Evolutionary conservation across 257 asterid genomes (phyloP), one percentile per base, ranked within the genome.

Genomic region (Jasminum sambac): DNA sequence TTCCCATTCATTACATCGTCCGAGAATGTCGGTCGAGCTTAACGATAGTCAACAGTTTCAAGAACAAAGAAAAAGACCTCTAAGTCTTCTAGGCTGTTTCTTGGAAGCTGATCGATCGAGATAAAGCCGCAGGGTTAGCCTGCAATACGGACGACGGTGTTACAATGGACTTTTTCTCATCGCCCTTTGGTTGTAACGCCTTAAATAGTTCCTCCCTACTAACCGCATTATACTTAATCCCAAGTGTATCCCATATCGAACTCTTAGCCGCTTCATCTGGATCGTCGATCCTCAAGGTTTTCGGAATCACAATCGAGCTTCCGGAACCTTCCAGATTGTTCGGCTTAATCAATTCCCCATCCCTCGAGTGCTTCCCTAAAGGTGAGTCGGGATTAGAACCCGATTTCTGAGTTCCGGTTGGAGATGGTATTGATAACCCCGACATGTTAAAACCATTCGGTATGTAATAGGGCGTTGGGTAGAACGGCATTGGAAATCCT

Each of bases 231-330:
- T 80, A 77, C 78, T 90, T 81, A 67, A 92, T 90, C 73, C 98
- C 98, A 0, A 92, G 80, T 0, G 97, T 83, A 61, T 83, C 75
- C 98, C 96, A 92, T 84, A 90, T 90, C 0, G 96, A 88, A 70
- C 97, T 92, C 84, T 82, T 92, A 10, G 93, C 95, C 8, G 95
- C 95, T 77, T 92, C 98, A 63, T 86, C 91, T 1, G 91, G 97
- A 74, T 92, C 95, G 70, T 87, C 93, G 19, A 87, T 84, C 78
- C 98, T 83, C 88, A 90, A 81, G 0, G 91, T 88, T 71, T 88
- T 90, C 0, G 98, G 96, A 48, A 88, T 79, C 61, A 92, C 71
- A 25, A 88, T 75, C 13, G 89, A 69, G 50, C 85, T 73, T 70
- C 78, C 86, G 8, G 69, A 59, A 13, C 65, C 72, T 73, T 71